These are phyloP conservation scores for Naumovozyma baii DNA, from an alignment of 805 yeast species.

Conservation along the genomic window DNA sequence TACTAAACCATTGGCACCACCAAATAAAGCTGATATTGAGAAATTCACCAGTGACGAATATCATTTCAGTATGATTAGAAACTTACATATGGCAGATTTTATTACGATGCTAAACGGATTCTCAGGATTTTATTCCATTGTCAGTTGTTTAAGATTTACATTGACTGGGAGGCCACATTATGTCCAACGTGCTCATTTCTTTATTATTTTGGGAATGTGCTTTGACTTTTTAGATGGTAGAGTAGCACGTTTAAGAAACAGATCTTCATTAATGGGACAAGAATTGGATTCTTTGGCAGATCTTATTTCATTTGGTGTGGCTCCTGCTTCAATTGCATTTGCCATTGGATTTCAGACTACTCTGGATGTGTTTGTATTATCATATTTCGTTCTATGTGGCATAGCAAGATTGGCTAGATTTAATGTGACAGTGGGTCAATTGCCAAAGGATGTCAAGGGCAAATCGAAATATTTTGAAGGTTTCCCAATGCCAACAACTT, in stretches of 20 bases:
- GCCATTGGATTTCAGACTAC: slow-evolving; percentile 83
- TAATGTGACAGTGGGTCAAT: slow-evolving; percentile 84
- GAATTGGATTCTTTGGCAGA: slow-evolving; percentile 96
- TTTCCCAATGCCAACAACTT: slow-evolving; percentile 85
- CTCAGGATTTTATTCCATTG: slow-evolving; percentile 83
- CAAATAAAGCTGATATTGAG: slow-evolving; percentile 65
- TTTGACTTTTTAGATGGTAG: slow-evolving; percentile 96
- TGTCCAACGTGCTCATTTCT: slow-evolving; percentile 80
- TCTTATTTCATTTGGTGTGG: slow-evolving; percentile 86
- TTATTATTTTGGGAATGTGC: slow-evolving; percentile 82
- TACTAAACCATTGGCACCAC: slow-evolving; percentile 54
- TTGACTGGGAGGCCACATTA: slow-evolving; percentile 59
- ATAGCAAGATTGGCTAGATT: slow-evolving; percentile 89
- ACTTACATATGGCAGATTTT: slow-evolving; percentile 90
- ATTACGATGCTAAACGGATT: slow-evolving; percentile 91
- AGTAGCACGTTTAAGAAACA: slow-evolving; percentile 89
- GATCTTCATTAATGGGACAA: slow-evolving; percentile 90
- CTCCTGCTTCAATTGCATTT: slow-evolving; percentile 90
- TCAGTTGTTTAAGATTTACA: slow-evolving; percentile 76
- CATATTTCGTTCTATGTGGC: slow-evolving; percentile 87
- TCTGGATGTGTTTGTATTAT: slow-evolving; percentile 62
- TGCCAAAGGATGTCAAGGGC: slow-evolving; percentile 84
- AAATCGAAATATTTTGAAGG: slow-evolving; percentile 93
- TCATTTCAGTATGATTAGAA: slow-evolving; percentile 78
- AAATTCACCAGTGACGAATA: slow-evolving; percentile 75